Conservation (phyloP, 2,329 filamentous ascomycete species). For the Cordyceps cicadae region DNA sequence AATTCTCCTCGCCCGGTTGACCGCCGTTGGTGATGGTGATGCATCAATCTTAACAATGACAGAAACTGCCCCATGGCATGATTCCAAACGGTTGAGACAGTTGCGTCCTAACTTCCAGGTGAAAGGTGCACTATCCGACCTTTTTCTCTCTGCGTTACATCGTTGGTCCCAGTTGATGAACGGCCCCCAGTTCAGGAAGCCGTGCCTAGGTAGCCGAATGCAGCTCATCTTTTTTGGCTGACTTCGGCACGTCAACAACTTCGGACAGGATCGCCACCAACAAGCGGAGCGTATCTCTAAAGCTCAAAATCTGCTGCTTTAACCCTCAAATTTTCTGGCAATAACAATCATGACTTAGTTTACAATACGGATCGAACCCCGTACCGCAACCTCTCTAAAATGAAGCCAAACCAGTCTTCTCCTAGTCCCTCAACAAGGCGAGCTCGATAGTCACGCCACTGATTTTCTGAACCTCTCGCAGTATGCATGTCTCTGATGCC, state of each 20-base stretch:
- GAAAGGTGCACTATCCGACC: not conserved
- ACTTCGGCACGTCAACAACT: not conserved
- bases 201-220: not conserved
- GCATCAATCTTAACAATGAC: not conserved
- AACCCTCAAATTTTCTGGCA: not conserved
- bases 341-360: not conserved
- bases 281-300: not conserved
- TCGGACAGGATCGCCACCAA: slow-evolving; percentile 1
- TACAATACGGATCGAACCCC: not conserved
- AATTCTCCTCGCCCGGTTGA: not conserved
- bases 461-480: slow-evolving; percentile 3
- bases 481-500: not conserved
- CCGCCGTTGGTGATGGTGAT: too few relatives aligned
- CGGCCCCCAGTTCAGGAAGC: not conserved
- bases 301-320: not conserved
- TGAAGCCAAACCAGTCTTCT: not conserved
- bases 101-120: not conserved
- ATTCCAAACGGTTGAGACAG: not conserved
- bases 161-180: not conserved
- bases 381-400: not conserved
- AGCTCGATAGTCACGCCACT: slow-evolving; percentile 3
- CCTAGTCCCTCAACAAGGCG: not conserved
- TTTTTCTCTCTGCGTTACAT: not conserved
- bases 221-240: slow-evolving; percentile 1
- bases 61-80: not conserved